Percentiles rank a stretch among this genome's conserved stretches.
phyloP scores from a whole-genome alignment of 768 basidiomycete genomes.

The Clitopilus hobsonii region DNA sequence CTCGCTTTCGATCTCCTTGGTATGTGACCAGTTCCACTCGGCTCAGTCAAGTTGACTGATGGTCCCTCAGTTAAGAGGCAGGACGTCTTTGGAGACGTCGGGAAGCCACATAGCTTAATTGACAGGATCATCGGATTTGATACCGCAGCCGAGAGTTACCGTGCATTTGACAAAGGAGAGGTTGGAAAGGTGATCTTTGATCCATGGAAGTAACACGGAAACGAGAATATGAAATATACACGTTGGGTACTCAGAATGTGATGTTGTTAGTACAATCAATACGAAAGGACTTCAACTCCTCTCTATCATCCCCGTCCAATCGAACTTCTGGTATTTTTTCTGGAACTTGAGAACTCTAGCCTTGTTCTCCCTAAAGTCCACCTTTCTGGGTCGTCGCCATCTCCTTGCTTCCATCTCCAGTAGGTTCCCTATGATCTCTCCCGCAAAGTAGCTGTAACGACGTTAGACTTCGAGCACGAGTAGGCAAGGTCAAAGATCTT shows the following conservation, averaged over 20 bases:
- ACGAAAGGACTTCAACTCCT: slow-evolving; percentile 13
- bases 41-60: not conserved
- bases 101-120: slow-evolving; percentile 55
- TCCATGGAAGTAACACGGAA: slow-evolving; percentile 49
- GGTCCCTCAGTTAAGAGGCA: slow-evolving; percentile 48
- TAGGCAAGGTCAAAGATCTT: slow-evolving; percentile 20
- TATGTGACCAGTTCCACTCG: slow-evolving; percentile 12
- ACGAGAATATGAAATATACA: not conserved
- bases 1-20: slow-evolving; percentile 63
- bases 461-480: not conserved
- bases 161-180: slow-evolving; percentile 64
- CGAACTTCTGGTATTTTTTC: slow-evolving; percentile 70
- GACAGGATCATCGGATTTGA: slow-evolving; percentile 62
- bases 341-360: slow-evolving; percentile 68
- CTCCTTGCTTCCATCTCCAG: slow-evolving; percentile 81
- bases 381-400: slow-evolving; percentile 77
- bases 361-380: slow-evolving; percentile 68
- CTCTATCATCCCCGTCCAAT: slow-evolving; percentile 78
- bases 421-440: slow-evolving; percentile 90
- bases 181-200: slow-evolving; percentile 78
- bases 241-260: not conserved
- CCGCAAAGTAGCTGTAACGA: slow-evolving; percentile 77
- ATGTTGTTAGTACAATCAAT: not conserved
- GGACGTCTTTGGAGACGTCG: slow-evolving; percentile 72
- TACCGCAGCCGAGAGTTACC: slow-evolving; percentile 54